These are phyloP conservation scores for Protea cynaroides DNA, from an alignment of 164 flowering plant species.

Conservation along the genomic window DNA sequence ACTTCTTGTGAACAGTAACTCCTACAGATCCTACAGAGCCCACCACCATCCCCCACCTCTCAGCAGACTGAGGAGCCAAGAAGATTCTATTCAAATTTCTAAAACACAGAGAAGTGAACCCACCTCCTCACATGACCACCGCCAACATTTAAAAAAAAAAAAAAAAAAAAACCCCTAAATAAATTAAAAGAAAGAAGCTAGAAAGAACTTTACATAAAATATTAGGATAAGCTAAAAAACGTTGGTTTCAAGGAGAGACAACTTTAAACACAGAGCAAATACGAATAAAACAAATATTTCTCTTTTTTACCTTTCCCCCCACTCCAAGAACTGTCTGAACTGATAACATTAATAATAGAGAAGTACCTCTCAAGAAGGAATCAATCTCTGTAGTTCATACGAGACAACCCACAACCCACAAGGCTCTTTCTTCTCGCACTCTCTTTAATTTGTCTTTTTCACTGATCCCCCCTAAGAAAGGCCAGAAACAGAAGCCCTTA, in stretches of 20 bases:
- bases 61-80: conserved; percentile 34
- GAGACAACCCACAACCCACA: conserved; percentile 53
- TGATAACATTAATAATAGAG: conserved; percentile 5
- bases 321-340: no score
- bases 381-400: conserved; percentile 31
- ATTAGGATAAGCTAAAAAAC: neutral
- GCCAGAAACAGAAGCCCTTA: conserved; percentile 24
- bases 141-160: conserved; percentile 25
- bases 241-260: conserved; percentile 51
- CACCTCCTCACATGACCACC: conserved; percentile 62
- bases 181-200: conserved; percentile 2
- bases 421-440: conserved; percentile 61
- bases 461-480: conserved; percentile 18
- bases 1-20: no score
- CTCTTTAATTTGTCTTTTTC: conserved; percentile 67
- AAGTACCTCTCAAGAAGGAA: conserved; percentile 27
- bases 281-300: conserved; percentile 25
- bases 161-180: no score
- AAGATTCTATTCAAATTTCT: conserved; percentile 85
- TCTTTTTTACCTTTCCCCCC: no score
- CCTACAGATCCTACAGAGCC: conserved; percentile 9
- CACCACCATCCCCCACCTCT: conserved; percentile 11
- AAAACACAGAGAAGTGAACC: conserved; percentile 34
- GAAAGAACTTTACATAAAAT: neutral
- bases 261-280: conserved; percentile 42